A percentile compares a stretch with the other conserved stretches of the same genome.
Conservation (phyloP, 257 asterid genomes). For the Rauvolfia tetraphylla region DNA sequence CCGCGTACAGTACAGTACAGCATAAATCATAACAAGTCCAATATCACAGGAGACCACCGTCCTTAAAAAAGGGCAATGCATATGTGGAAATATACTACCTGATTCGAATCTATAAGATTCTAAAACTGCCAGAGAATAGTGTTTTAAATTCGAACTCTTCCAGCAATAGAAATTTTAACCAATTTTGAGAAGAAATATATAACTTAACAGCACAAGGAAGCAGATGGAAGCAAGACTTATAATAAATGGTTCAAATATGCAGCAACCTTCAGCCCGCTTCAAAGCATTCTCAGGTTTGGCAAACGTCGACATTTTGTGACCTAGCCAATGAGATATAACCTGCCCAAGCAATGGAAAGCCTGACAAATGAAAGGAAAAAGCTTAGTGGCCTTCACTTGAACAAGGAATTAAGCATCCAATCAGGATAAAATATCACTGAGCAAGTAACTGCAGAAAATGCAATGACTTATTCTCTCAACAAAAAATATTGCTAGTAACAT, state of each 20-base stretch:
- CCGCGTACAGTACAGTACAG: neutral
- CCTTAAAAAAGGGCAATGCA: neutral
- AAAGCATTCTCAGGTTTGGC: conserved; percentile 53
- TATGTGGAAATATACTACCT: neutral
- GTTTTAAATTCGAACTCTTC: neutral
- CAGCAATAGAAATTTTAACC: neutral
- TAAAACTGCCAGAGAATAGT: neutral
- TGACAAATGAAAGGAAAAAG: neutral
- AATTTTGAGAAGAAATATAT: neutral
- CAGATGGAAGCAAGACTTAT: neutral
- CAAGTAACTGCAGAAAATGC: neutral
- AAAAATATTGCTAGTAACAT: neutral
- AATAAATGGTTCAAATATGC: neutral
- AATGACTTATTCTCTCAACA: neutral
- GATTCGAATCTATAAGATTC: neutral
- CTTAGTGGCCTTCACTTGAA: neutral
- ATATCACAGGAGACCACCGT: neutral
- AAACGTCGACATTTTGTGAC: conserved; percentile 34
- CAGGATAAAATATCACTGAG: too few species aligned
- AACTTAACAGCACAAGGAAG: neutral
- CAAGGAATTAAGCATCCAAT: neutral
- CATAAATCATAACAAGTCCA: neutral
- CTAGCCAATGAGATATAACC: neutral
- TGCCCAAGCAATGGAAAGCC: conserved; percentile 5
- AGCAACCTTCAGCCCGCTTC: conserved; percentile 56